Percentiles rank a stretch among this genome's conserved stretches.
Conservation (phyloP, 192 early-diverging fungal species). For the Mortierella claussenii region DNA sequence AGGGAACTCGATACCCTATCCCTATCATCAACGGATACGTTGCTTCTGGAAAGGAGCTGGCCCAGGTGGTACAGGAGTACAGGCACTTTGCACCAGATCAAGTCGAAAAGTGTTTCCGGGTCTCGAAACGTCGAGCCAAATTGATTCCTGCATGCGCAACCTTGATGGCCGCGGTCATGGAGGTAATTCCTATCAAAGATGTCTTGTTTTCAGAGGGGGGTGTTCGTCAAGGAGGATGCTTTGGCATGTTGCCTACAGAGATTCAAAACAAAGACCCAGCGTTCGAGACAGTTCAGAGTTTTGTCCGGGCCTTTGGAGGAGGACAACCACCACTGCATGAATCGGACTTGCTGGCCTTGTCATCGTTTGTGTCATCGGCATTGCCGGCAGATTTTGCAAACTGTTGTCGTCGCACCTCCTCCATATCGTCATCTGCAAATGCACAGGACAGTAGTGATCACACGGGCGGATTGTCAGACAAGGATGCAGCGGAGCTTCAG, state of each 20-base stretch:
- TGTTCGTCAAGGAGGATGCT: constrained; percentile 67
- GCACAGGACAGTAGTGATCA: neutral
- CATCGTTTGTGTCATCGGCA: constrained; percentile 30
- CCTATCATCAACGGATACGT: constrained; percentile 67
- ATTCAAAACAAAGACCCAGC: constrained; percentile 61
- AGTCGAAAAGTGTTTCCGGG: constrained; percentile 53
- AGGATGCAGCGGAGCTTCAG: constrained; percentile 29
- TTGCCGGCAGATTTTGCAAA: constrained; percentile 36
- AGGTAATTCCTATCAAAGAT: constrained; percentile 49
- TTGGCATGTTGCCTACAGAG: constrained; percentile 41
- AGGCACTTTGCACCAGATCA: constrained; percentile 44
- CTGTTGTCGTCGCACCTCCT: constrained; percentile 27
- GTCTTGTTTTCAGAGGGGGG: constrained; percentile 68
- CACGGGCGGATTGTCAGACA: constrained; percentile 7
- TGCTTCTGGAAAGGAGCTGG: constrained; percentile 54
- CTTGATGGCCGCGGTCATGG: constrained; percentile 57
- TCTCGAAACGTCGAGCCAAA: constrained; percentile 64
- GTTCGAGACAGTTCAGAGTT: constrained; percentile 52
- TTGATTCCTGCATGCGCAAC: constrained; percentile 65
- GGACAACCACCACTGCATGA: constrained; percentile 38
- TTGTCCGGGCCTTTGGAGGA: constrained; percentile 31
- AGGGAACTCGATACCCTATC: constrained; percentile 54
- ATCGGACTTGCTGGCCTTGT: constrained; percentile 23
- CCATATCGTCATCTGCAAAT: neutral
- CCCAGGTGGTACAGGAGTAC: constrained; percentile 50